Percentiles rank a stretch among this genome's conserved stretches.
Conservation (phyloP, 2,329 filamentous ascomycete species). For the Aspergillus niger region DNA sequence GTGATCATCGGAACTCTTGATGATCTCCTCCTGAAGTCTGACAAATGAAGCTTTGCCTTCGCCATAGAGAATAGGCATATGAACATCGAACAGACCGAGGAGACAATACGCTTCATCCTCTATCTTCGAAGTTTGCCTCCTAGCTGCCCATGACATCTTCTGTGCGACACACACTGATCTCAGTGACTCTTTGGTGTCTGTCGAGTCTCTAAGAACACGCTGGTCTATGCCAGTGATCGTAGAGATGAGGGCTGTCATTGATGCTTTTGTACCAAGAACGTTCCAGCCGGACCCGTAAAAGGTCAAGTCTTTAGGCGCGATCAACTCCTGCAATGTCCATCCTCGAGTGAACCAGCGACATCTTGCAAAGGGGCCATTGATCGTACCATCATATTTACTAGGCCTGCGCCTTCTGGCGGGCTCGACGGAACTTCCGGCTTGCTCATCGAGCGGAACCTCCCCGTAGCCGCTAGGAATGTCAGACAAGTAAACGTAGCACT, state of each 20-base stretch:
- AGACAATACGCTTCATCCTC: conserved; percentile 34
- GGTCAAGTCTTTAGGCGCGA: conserved; percentile 9
- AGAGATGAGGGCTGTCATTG: neutral
- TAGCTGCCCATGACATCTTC: conserved; percentile 31
- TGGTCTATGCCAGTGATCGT: neutral
- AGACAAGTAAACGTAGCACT: conserved; percentile 23
- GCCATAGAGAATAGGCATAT: neutral
- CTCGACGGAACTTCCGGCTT: neutral
- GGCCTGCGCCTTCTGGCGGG: neutral
- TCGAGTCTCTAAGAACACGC: neutral
- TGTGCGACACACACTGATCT: conserved; percentile 8
- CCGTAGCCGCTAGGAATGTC: conserved; percentile 9
- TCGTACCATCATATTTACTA: neutral
- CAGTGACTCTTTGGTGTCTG: neutral
- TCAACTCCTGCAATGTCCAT: conserved; percentile 22
- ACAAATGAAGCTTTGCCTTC: neutral
- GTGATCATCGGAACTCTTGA: neutral
- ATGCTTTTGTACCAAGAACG: neutral
- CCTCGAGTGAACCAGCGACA: conserved; percentile 20
- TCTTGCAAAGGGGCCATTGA: neutral
- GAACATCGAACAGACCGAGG: neutral
- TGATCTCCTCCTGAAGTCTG: neutral
- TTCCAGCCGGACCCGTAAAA: conserved; percentile 5
- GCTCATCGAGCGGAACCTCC: neutral
- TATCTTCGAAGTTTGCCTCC: conserved; percentile 22